phyloP scores from a whole-genome alignment of 805 yeast genomes.

The Candida cerambycidarum region DNA sequence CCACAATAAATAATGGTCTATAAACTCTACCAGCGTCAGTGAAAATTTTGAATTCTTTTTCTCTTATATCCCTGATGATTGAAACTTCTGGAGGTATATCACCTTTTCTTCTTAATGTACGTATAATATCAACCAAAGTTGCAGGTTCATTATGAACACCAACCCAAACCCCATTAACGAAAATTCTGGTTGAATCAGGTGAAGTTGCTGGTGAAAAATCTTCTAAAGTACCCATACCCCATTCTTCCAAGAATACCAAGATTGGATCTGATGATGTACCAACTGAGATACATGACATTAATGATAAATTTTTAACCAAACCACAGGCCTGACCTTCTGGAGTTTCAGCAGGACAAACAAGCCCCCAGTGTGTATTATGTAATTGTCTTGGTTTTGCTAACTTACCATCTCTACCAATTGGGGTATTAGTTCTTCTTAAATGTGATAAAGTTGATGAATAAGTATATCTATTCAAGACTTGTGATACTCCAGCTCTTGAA shows the following conservation, averaged over 20 bases:
- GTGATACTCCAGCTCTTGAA: slow-evolving; percentile 98
- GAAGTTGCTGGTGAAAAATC: slow-evolving; percentile 92
- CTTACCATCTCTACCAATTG: slow-evolving; percentile 99
- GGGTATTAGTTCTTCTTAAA: slow-evolving; percentile 98
- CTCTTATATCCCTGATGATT: slow-evolving; percentile 94
- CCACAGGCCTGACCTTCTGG: slow-evolving; percentile 99
- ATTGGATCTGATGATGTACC: slow-evolving; percentile 98
- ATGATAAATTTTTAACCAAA: slow-evolving; percentile 89
- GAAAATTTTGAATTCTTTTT: slow-evolving; percentile 91
- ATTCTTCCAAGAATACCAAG: slow-evolving; percentile 88
- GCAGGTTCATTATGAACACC: slow-evolving; percentile 98
- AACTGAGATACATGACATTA: slow-evolving; percentile 97
- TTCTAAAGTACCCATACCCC: slow-evolving; percentile 99
- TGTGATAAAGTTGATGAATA: slow-evolving; percentile 98
- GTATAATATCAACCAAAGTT: slow-evolving; percentile 85
- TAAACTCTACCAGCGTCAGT: slow-evolving; percentile 99
- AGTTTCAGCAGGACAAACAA: slow-evolving; percentile 99
- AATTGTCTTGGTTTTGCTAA: slow-evolving; percentile 98
- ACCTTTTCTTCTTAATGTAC: slow-evolving; percentile 89
- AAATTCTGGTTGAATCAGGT: slow-evolving; percentile 89
- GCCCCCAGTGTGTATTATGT: slow-evolving; percentile 99
- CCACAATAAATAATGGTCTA: slow-evolving; percentile 93
- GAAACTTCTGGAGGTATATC: slow-evolving; percentile 96
- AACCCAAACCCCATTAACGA: slow-evolving; percentile 99
- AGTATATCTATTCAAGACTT: slow-evolving; percentile 95